Percentiles rank a stretch among this genome's conserved stretches.
These are phyloP conservation scores for Aspergillus sp. DNA, from an alignment of 2,329 filamentous ascomycete species.

Conservation along the genomic window DNA sequence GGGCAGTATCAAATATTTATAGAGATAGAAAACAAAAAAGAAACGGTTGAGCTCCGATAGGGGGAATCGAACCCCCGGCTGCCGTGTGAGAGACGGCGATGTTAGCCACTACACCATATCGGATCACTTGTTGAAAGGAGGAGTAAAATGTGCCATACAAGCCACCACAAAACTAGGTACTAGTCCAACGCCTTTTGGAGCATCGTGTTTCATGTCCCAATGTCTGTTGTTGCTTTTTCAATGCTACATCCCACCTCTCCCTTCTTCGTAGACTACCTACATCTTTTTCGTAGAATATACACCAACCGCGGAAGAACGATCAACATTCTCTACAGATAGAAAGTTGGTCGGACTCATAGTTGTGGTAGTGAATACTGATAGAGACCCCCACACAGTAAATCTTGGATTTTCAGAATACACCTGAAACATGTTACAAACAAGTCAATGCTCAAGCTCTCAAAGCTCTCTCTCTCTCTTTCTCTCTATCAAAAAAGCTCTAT, in stretches of 20 bases:
- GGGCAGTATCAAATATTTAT: too few species aligned
- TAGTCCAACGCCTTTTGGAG: neutral
- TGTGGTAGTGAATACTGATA: neutral
- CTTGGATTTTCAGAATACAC: neutral
- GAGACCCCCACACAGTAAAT: neutral
- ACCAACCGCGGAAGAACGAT: neutral
- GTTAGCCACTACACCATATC: slow-evolving; percentile 28
- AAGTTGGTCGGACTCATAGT: neutral
- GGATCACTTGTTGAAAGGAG: slow-evolving; percentile 5
- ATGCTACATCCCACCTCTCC: neutral
- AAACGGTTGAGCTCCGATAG: slow-evolving; percentile 18
- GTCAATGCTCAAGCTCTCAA: too few species aligned
- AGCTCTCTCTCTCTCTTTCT: too few species aligned
- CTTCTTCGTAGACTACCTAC: neutral
- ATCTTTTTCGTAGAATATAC: neutral
- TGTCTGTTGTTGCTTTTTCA: neutral
- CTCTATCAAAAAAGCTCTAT: too few species aligned
- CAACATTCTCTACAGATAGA: neutral
- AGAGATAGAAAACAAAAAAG: neutral
- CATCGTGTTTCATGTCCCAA: neutral
- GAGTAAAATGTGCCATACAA: neutral
- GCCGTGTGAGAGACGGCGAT: slow-evolving; percentile 30
- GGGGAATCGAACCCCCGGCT: slow-evolving; percentile 32
- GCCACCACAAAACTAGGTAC: neutral
- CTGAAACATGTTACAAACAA: neutral